A percentile compares a stretch with the other conserved stretches of the same genome.
Conservation (phyloP, 225 moss, liverwort and hornwort genomes). For the Pseudisothecium myosuroides region DNA sequence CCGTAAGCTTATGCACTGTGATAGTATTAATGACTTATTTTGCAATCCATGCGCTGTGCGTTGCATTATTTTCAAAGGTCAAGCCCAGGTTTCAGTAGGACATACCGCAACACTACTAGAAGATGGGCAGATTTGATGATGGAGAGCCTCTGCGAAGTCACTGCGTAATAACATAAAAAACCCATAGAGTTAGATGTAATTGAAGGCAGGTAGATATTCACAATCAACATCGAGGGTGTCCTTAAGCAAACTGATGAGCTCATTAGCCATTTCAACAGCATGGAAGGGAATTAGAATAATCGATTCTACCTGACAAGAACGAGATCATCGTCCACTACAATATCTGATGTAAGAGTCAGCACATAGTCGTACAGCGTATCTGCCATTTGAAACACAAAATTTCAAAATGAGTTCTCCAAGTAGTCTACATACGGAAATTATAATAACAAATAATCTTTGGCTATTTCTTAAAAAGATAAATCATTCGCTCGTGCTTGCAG, state of each 20-base stretch:
- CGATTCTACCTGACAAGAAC: conserved; percentile 81
- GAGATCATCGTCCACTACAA: conserved; percentile 91
- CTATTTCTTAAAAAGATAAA: neutral
- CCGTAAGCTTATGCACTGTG: neutral
- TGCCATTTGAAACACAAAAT: conserved; percentile 25
- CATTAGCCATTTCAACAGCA: neutral
- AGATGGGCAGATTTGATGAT: conserved; percentile 76
- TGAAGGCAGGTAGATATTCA: neutral
- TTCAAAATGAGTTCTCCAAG: neutral
- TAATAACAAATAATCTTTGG: neutral
- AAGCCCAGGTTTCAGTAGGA: neutral
- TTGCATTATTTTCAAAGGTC: neutral
- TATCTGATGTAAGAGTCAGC: conserved; percentile 72
- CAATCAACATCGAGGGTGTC: neutral
- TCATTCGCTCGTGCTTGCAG: neutral
- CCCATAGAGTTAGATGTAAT: neutral
- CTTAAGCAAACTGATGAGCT: neutral
- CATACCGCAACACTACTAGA: conserved; percentile 49
- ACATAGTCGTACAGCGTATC: conserved; percentile 91
- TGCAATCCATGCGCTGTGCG: neutral
- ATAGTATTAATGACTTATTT: neutral
- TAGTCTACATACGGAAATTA: neutral
- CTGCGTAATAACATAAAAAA: conserved; percentile 26
- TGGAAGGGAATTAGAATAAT: neutral
- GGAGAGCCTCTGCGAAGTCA: conserved; percentile 86